A percentile compares a stretch with the other conserved stretches of the same genome.
Evolutionary conservation across 768 basidiomycete species (phyloP).

Genomic region (Leccinum disarticulatum): DNA sequence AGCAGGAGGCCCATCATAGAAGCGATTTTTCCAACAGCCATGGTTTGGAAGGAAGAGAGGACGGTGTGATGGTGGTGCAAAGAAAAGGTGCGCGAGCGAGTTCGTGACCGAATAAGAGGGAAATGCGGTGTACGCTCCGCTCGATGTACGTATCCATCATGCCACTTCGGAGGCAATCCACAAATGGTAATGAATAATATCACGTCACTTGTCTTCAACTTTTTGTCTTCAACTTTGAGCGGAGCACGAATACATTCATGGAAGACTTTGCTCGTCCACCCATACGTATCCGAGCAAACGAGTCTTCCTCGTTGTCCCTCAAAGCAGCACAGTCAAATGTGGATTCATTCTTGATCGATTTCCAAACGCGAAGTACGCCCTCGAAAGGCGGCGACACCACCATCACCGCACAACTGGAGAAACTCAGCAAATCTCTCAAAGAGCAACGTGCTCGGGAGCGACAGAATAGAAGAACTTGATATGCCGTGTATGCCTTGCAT

Average conservation of each 20-base stretch:
- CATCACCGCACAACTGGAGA: conserved; percentile 59
- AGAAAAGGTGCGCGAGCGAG: background rate
- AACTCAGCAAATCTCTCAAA: conserved; percentile 51
- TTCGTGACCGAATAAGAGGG: background rate
- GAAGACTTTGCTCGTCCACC: conserved; percentile 50
- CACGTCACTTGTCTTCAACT: background rate
- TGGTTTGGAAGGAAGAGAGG: background rate
- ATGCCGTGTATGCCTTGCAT: background rate
- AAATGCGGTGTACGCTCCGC: background rate
- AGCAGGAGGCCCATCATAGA: conserved; percentile 64
- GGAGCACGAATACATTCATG: conserved; percentile 27
- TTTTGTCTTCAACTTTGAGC: background rate
- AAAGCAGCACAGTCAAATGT: conserved; percentile 43
- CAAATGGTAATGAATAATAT: no score
- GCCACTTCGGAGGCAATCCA: conserved; percentile 7
- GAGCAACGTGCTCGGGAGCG: conserved; percentile 41
- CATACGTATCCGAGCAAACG: conserved; percentile 42
- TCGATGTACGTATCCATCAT: background rate
- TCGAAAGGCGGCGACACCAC: conserved; percentile 53
- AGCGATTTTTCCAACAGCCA: conserved; percentile 53
- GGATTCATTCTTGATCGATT: conserved; percentile 49
- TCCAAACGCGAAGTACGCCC: conserved; percentile 45
- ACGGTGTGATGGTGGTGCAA: background rate
- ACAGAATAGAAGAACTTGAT: conserved; percentile 1
- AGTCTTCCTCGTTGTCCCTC: conserved; percentile 37